Evolutionary conservation across 179 eudicot species (phyloP).

Genomic region (Silene coronaria): DNA sequence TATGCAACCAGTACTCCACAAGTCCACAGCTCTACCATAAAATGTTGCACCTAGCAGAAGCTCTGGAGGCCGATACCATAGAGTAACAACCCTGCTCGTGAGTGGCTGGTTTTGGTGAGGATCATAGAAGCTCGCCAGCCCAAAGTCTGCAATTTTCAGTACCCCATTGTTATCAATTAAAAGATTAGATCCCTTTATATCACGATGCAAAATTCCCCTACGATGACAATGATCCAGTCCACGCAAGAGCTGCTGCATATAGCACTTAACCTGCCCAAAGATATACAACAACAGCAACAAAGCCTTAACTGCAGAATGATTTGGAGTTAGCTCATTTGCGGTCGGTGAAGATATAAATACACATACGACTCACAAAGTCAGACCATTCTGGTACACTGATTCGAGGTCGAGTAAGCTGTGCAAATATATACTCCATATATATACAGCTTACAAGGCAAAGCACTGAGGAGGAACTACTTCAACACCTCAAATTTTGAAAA

Average conservation of each 20-base stretch:
- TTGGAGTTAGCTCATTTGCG: neutral
- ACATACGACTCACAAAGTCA: no score
- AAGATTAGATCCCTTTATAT: conserved; percentile 71
- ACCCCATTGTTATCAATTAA: conserved; percentile 61
- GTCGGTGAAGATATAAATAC: neutral
- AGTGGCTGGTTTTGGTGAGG: conserved; percentile 42
- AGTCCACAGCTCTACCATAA: conserved; percentile 53
- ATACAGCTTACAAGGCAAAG: conserved; percentile 8
- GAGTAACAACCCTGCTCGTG: conserved; percentile 60
- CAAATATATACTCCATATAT: neutral
- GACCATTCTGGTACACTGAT: neutral
- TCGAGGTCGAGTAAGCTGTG: neutral
- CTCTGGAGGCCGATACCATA: conserved; percentile 67
- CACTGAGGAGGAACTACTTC: neutral
- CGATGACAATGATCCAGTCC: conserved; percentile 80
- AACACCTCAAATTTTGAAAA: neutral
- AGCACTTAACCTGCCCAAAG: conserved; percentile 60
- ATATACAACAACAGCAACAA: neutral
- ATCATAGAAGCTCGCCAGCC: conserved; percentile 53
- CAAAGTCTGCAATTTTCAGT: conserved; percentile 74
- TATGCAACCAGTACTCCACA: conserved; percentile 67
- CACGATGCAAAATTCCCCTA: conserved; percentile 58
- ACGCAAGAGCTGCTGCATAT: conserved; percentile 61
- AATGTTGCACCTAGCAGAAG: conserved; percentile 59
- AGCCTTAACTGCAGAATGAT: neutral